These are phyloP conservation scores for Fusarium fracticaudum DNA, from an alignment of 2,329 filamentous ascomycete genomes.

Conservation along the genomic window DNA sequence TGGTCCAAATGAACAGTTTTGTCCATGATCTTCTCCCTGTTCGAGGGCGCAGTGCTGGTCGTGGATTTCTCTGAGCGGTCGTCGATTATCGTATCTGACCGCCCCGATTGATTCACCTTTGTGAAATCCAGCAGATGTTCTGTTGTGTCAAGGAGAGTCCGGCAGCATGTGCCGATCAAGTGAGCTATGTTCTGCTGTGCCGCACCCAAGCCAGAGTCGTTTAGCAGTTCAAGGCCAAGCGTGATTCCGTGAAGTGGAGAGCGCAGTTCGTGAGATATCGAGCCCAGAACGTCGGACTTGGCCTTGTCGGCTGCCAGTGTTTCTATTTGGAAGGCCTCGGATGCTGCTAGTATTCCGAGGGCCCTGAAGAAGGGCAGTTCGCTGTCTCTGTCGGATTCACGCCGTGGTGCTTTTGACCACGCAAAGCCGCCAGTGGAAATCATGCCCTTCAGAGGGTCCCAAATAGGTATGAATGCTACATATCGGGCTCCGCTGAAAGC, in stretches of 20 bases:
- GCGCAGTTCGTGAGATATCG: neutral
- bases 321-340: neutral
- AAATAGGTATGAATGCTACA: neutral
- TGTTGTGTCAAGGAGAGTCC: neutral
- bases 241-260: constrained; percentile 3
- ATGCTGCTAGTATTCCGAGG: neutral
- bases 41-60: too few species aligned
- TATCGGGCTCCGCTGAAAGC: neutral
- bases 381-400: neutral
- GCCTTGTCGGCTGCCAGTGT: neutral
- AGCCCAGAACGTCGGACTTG: neutral
- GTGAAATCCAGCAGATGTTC: neutral
- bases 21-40: neutral
- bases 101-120: neutral
- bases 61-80: accelerated
- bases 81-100: accelerated
- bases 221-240: neutral
- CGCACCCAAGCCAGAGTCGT: neutral
- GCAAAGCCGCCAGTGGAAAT: neutral
- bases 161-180: neutral
- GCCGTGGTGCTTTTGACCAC: neutral
- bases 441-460: neutral
- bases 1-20: neutral
- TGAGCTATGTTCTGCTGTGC: neutral
- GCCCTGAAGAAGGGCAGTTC: neutral